Evolutionary conservation across 495 filamentous ascomycete genomes (phyloP).

Genomic region (Penicillium coffeae): DNA sequence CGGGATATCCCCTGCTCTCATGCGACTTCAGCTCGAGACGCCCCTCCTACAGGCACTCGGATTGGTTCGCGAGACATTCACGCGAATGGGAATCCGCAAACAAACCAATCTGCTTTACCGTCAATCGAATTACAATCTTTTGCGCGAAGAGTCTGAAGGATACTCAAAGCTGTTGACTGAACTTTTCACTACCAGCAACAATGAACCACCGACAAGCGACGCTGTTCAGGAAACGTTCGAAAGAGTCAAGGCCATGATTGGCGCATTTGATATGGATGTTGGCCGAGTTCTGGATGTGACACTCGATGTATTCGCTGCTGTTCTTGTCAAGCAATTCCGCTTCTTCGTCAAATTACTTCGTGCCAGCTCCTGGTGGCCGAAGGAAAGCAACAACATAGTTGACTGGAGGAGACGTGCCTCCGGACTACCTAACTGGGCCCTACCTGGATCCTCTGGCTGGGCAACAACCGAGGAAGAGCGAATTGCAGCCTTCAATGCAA

Average conservation of each 20-base stretch:
- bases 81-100: constrained; percentile 77
- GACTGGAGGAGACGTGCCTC: constrained; percentile 35
- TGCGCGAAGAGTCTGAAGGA: constrained; percentile 94
- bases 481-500: constrained; percentile 40
- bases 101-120: constrained; percentile 90
- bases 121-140: constrained; percentile 92
- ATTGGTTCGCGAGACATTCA: constrained; percentile 79
- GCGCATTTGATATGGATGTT: constrained; percentile 89
- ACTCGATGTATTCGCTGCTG: constrained; percentile 80
- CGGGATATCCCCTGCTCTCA: constrained; percentile 62
- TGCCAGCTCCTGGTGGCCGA: constrained; percentile 96
- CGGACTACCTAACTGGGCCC: constrained; percentile 76
- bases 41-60: constrained; percentile 67
- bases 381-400: constrained; percentile 36
- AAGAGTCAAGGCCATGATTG: constrained; percentile 83
- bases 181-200: constrained; percentile 74
- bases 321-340: constrained; percentile 76
- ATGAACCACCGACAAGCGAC: constrained; percentile 57
- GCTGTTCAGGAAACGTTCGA: constrained; percentile 68
- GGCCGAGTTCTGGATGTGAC: constrained; percentile 91
- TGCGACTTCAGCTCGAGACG: constrained; percentile 82
- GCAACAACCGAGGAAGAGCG: constrained; percentile 62
- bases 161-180: constrained; percentile 87
- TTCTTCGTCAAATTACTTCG: constrained; percentile 92
- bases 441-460: constrained; percentile 61